These are phyloP conservation scores for Eucalyptus lansdowneana DNA, from an alignment of 345 rosid genomes.

Conservation along the genomic window DNA sequence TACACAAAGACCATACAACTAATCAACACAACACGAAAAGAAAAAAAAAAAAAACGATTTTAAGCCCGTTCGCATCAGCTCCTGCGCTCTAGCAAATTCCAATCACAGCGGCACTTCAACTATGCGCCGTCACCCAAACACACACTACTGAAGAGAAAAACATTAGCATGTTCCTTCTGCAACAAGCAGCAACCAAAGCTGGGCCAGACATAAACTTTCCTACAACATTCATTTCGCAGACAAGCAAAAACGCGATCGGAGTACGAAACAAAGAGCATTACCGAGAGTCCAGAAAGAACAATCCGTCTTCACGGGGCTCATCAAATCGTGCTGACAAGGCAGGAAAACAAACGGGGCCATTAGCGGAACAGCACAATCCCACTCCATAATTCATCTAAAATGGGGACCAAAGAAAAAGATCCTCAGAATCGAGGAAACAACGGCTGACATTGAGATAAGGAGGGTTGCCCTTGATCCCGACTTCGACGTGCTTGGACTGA, in stretches of 20 bases:
- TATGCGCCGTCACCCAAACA: not conserved
- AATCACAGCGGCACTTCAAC: not conserved
- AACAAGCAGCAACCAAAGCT: not conserved
- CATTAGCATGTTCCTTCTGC: not conserved
- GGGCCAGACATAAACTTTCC: not conserved
- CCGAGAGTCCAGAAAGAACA: conserved; percentile 90
- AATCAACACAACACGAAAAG: not conserved
- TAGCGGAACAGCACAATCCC: not conserved
- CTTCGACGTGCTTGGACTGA: conserved; percentile 71
- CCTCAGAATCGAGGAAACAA: not conserved
- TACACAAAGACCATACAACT: conserved; percentile 1
- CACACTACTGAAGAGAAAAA: not conserved
- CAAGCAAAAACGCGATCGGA: not conserved
- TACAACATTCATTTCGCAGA: not conserved
- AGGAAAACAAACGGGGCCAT: not conserved
- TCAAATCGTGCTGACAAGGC: conserved; percentile 55
- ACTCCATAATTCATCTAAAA: not conserved
- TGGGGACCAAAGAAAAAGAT: not conserved
- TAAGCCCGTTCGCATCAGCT: not conserved
- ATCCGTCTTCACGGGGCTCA: conserved; percentile 71
- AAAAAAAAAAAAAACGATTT: not conserved
- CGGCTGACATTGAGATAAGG: conserved; percentile 75
- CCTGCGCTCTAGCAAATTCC: not conserved
- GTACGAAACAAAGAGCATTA: not conserved
- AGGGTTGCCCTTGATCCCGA: conserved; percentile 95